phyloP scores from a whole-genome alignment of 441 rosid species.

The Arabidopsis hybrid region DNA sequence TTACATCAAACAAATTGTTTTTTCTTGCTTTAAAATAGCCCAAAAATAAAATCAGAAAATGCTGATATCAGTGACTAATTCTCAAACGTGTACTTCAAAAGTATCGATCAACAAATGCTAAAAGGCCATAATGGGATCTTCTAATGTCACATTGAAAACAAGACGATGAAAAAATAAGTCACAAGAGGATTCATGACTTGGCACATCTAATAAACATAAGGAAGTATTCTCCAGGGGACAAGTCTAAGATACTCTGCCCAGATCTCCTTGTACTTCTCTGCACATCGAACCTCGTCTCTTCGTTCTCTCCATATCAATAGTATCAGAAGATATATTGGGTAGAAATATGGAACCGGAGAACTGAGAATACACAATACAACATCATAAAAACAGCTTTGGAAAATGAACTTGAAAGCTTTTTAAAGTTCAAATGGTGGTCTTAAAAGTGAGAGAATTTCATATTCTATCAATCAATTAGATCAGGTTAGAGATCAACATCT shows the following conservation, averaged over 20 bases:
- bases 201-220: slow-evolving; percentile 61
- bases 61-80: not conserved
- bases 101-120: slow-evolving; percentile 19
- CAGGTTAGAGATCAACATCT: slow-evolving; percentile 14
- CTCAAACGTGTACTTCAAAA: not conserved
- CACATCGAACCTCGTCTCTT: slow-evolving; percentile 89
- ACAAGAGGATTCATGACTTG: slow-evolving; percentile 3
- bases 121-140: slow-evolving; percentile 27
- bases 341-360: slow-evolving; percentile 83
- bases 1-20: not conserved
- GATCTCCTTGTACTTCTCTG: slow-evolving; percentile 81
- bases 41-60: not conserved
- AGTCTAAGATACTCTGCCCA: slow-evolving; percentile 80
- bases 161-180: not conserved
- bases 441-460: slow-evolving; percentile 13
- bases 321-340: slow-evolving; percentile 85
- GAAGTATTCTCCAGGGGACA: slow-evolving; percentile 95
- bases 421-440: slow-evolving; percentile 8
- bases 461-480: slow-evolving; percentile 13
- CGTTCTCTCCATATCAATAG: slow-evolving; percentile 91
- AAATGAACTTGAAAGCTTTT: slow-evolving; percentile 22
- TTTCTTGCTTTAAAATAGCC: not conserved
- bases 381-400: not conserved
- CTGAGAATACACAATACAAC: slow-evolving; percentile 51
- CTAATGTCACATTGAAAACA: slow-evolving; percentile 22